Percentiles rank a stretch among this genome's conserved stretches.
These are phyloP conservation scores for Penicillium paradoxum DNA, from an alignment of 495 filamentous ascomycete species.

Conservation along the genomic window DNA sequence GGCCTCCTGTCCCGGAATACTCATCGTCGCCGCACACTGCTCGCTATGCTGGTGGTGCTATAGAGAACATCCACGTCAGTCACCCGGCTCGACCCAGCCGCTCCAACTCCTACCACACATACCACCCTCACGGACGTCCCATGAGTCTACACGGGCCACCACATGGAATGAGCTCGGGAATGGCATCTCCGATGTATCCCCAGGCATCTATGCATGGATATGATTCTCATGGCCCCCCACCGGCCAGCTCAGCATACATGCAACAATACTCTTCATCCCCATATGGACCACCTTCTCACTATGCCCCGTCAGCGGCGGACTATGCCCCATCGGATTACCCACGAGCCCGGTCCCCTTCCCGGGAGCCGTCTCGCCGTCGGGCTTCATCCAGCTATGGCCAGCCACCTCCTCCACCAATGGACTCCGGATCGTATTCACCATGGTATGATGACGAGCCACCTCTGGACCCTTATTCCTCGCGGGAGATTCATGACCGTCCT, in stretches of 20 bases:
- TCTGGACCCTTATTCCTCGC: conserved; percentile 24
- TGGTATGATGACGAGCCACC: conserved; percentile 25
- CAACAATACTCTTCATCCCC: conserved; percentile 30
- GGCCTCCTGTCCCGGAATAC: conserved; percentile 32
- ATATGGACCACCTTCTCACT: conserved; percentile 24
- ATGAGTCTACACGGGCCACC: conserved; percentile 43
- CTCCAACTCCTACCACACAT: conserved; percentile 32
- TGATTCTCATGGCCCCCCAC: conserved; percentile 37
- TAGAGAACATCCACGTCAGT: conserved; percentile 28
- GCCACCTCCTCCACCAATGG: conserved; percentile 15
- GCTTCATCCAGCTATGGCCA: conserved; percentile 29
- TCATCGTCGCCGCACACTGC: conserved; percentile 25
- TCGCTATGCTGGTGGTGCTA: conserved; percentile 21
- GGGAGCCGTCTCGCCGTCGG: conserved; percentile 32
- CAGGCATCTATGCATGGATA: conserved; percentile 25
- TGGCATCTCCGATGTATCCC: conserved; percentile 26
- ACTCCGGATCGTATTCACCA: conserved; percentile 22
- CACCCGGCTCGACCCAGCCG: conserved; percentile 24
- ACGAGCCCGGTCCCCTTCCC: conserved; percentile 32
- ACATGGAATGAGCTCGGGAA: conserved; percentile 22
- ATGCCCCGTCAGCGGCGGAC: conserved; percentile 23
- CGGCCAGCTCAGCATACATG: conserved; percentile 33
- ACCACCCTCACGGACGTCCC: conserved; percentile 36
- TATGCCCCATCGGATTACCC: conserved; percentile 21
- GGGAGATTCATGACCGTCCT: conserved; percentile 21